Evolutionary conservation across 2,329 filamentous ascomycete genomes (phyloP).

Genomic region (Leptographium lundbergii): DNA sequence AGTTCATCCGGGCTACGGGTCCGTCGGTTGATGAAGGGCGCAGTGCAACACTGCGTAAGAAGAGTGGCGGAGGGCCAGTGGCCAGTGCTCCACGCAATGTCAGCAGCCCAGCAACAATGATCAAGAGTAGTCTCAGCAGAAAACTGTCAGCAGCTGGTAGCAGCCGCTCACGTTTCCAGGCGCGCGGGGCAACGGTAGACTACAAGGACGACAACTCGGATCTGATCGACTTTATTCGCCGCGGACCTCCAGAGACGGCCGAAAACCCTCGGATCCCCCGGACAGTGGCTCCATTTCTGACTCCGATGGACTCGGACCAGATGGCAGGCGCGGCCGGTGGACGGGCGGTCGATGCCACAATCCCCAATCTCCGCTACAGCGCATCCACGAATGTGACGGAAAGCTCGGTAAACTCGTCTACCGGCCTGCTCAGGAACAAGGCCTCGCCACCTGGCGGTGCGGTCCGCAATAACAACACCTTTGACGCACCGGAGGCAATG

Average conservation of each 20-base stretch:
- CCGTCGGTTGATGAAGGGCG: constrained; percentile 31
- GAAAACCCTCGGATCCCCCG: constrained; percentile 63
- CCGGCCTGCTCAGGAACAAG: constrained; percentile 44
- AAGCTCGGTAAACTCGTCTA: constrained; percentile 63
- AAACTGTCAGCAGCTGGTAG: neutral
- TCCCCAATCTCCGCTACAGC: constrained; percentile 43
- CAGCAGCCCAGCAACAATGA: constrained; percentile 15
- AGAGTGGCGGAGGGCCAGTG: constrained; percentile 8
- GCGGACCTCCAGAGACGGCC: constrained; percentile 56
- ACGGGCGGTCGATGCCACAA: constrained; percentile 42
- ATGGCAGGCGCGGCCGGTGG: constrained; percentile 42
- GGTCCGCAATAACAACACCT: constrained; percentile 15
- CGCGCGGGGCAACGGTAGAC: constrained; percentile 57
- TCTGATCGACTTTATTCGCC: constrained; percentile 88
- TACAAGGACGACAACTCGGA: constrained; percentile 62
- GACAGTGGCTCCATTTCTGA: constrained; percentile 72
- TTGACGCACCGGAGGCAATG: constrained; percentile 41
- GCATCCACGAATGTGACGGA: constrained; percentile 46
- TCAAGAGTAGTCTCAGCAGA: constrained; percentile 25
- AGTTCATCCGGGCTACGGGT: constrained; percentile 80
- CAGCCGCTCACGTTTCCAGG: constrained; percentile 43
- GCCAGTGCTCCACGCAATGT: constrained; percentile 19
- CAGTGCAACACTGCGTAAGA: neutral
- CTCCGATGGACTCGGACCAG: constrained; percentile 78
- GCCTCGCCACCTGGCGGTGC: constrained; percentile 7